A percentile compares a stretch with the other conserved stretches of the same genome.
Conservation (phyloP, 2,329 filamentous ascomycete genomes). For the Pseudocercospora ulei region DNA sequence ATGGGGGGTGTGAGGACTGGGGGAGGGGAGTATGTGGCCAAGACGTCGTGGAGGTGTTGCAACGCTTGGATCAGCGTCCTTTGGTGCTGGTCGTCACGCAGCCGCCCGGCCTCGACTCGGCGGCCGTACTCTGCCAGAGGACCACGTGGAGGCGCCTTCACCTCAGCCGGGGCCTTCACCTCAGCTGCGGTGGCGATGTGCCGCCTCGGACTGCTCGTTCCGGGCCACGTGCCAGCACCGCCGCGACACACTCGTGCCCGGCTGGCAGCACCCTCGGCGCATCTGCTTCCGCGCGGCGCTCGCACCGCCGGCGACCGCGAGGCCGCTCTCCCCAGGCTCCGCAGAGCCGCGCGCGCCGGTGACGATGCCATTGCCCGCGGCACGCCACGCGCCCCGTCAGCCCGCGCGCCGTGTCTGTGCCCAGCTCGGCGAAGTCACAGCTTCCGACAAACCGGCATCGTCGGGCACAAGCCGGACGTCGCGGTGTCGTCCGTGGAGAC, state of each 20-base stretch:
- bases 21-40: conserved; percentile 62
- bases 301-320: conserved; percentile 10
- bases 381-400: too few relatives aligned
- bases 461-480: too few relatives aligned
- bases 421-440: too few relatives aligned
- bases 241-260: conserved; percentile 7
- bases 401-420: too few relatives aligned
- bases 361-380: too few relatives aligned
- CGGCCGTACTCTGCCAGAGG: conserved; percentile 82
- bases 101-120: conserved; percentile 60
- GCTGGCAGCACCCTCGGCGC: conserved; percentile 23
- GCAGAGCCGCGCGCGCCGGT: too few relatives aligned
- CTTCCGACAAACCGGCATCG: too few relatives aligned
- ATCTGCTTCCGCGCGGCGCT: conserved; percentile 24
- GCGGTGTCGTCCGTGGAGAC: too few relatives aligned
- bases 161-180: conserved; percentile 28
- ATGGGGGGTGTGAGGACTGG: conserved; percentile 66
- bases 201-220: conserved; percentile 8
- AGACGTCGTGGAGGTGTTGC: conserved; percentile 77
- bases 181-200: conserved; percentile 30
- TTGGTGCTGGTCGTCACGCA: conserved; percentile 86
- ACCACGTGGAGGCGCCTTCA: conserved; percentile 40
- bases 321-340: conserved; percentile 20
- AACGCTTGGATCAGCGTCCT: conserved; percentile 80
- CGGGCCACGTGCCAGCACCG: not conserved